Evolutionary conservation across 805 yeast genomes (phyloP).

Genomic region (Nakazawaea molendinolei): DNA sequence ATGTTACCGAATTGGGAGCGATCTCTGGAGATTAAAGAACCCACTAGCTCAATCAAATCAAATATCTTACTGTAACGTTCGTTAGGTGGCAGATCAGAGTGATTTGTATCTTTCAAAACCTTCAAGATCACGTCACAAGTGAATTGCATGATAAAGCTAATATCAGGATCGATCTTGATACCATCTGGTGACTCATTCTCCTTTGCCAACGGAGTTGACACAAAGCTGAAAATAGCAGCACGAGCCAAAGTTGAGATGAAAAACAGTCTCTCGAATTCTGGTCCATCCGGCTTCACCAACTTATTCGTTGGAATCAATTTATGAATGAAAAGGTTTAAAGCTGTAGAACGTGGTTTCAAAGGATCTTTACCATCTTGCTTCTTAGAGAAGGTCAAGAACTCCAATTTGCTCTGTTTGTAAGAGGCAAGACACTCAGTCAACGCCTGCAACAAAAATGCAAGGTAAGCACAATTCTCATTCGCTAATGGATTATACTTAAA

Average conservation of each 20-base stretch:
- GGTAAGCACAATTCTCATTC: conserved; percentile 57
- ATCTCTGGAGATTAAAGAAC: conserved; percentile 36
- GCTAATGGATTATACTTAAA: conserved; percentile 11
- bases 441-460: conserved; percentile 59
- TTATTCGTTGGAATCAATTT: conserved; percentile 59
- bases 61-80: conserved; percentile 47
- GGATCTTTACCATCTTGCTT: conserved; percentile 31
- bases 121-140: conserved; percentile 63
- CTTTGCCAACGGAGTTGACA: conserved; percentile 50
- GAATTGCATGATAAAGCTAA: conserved; percentile 67
- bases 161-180: conserved; percentile 55
- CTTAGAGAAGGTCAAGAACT: conserved; percentile 72
- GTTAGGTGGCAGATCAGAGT: conserved; percentile 29
- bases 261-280: conserved; percentile 42
- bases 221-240: conserved; percentile 52
- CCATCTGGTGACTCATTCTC: conserved; percentile 39
- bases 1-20: conserved; percentile 36
- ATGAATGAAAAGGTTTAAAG: conserved; percentile 70
- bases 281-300: conserved; percentile 29
- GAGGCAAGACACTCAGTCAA: conserved; percentile 70
- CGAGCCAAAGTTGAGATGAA: conserved; percentile 58
- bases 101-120: conserved; percentile 46
- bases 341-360: conserved; percentile 67
- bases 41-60: conserved; percentile 43
- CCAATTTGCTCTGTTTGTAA: conserved; percentile 75